Percentiles rank a stretch among this genome's conserved stretches.
Conservation (phyloP, 2,329 filamentous ascomycete genomes). For the Pezicula neosporulosa region DNA sequence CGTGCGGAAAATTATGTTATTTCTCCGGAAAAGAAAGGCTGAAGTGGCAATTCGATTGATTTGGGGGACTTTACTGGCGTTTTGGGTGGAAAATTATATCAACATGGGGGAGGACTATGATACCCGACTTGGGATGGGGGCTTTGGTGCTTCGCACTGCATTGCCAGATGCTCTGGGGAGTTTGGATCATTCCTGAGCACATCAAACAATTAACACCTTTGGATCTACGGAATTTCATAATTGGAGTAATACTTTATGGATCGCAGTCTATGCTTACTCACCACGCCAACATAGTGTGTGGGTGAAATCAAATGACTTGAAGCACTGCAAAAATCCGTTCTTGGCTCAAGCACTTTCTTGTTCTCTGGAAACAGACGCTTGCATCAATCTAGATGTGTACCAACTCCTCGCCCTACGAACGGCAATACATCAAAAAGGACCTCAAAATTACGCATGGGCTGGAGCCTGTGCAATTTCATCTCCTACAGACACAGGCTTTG, state of each 20-base stretch:
- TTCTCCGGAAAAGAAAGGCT: conserved; percentile 1
- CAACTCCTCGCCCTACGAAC: background rate
- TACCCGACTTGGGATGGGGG: no score
- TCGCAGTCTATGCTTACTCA: background rate
- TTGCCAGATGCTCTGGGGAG: background rate
- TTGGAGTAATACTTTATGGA: background rate
- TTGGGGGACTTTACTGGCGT: conserved; percentile 1
- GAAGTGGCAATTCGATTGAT: background rate
- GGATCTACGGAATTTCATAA: background rate
- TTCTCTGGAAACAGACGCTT: background rate
- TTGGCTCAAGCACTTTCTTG: background rate
- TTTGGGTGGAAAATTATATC: background rate
- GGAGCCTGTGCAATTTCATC: conserved; percentile 21
- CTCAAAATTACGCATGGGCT: background rate
- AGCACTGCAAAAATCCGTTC: background rate
- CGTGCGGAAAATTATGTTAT: conserved; percentile 40
- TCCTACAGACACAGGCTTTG: conserved; percentile 5
- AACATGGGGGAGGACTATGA: background rate
- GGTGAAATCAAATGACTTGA: background rate
- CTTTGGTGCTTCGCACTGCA: no score
- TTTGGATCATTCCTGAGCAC: background rate
- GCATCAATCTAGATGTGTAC: background rate
- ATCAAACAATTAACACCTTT: background rate
- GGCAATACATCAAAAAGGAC: background rate
- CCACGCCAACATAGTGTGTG: background rate